Conservation (phyloP, 176 grass and related monocot genomes). For the Aegilops sharonensis region DNA sequence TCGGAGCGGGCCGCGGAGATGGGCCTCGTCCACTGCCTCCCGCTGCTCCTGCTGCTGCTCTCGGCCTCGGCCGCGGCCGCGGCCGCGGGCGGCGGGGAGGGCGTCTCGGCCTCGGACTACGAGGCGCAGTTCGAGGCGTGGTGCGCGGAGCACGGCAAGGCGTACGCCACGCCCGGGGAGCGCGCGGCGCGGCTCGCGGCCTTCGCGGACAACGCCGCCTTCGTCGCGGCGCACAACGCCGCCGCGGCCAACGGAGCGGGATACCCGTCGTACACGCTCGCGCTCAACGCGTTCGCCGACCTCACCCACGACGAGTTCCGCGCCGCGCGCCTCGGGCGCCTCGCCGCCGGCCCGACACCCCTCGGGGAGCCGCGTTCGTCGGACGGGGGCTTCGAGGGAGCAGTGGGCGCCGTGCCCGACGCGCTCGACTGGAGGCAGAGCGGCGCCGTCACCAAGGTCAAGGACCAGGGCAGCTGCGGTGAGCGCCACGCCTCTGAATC, state of each 20-base stretch:
- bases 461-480: conserved; percentile 81
- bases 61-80: not conserved
- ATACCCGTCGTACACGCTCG: conserved; percentile 47
- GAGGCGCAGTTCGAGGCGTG: conserved; percentile 69
- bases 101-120: conserved; percentile 15
- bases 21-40: conserved; percentile 11
- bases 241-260: not conserved
- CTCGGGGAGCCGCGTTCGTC: not conserved
- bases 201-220: conserved; percentile 69
- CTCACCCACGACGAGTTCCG: conserved; percentile 64
- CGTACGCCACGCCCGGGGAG: conserved; percentile 59
- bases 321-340: conserved; percentile 46
- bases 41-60: not conserved
- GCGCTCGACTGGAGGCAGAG: conserved; percentile 69
- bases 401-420: conserved; percentile 36
- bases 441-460: conserved; percentile 60
- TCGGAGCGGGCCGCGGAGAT: not conserved
- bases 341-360: not conserved
- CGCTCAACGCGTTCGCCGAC: conserved; percentile 76
- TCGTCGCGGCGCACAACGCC: conserved; percentile 57
- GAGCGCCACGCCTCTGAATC: not conserved
- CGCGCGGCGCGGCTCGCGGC: conserved; percentile 53
- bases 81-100: not conserved
- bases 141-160: conserved; percentile 63
- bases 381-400: conserved; percentile 1